Evolutionary conservation across 352 stramenopile species (phyloP).

Genomic region (Pythium apleroticum): DNA sequence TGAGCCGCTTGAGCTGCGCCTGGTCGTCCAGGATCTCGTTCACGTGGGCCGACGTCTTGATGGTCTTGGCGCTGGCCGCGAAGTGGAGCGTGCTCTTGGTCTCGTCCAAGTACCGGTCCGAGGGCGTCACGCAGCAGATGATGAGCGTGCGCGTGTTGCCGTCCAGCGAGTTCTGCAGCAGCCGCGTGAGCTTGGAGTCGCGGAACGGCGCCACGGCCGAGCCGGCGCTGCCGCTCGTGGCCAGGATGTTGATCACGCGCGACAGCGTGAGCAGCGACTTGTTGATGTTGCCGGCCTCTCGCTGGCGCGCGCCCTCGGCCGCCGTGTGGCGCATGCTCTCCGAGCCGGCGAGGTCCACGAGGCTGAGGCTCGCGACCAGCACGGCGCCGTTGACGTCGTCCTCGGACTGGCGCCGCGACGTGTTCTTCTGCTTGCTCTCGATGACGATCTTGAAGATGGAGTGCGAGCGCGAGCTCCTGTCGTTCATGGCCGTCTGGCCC

Average conservation of each 20-base stretch:
- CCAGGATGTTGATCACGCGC: slow-evolving; percentile 91
- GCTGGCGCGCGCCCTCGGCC: slow-evolving; percentile 92
- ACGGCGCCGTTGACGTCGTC: slow-evolving; percentile 82
- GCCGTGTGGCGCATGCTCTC: slow-evolving; percentile 96
- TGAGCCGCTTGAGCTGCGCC: slow-evolving; percentile 65
- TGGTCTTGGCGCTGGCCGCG: slow-evolving; percentile 90
- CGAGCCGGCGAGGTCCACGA: slow-evolving; percentile 97
- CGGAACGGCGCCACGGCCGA: slow-evolving; percentile 74
- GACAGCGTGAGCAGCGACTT: slow-evolving; percentile 95
- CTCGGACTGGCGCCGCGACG: slow-evolving; percentile 49
- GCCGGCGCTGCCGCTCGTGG: slow-evolving; percentile 27
- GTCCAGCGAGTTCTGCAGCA: slow-evolving; percentile 90
- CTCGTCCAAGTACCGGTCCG: slow-evolving; percentile 74
- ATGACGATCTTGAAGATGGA: slow-evolving; percentile 84
- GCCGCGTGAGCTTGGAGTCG: slow-evolving; percentile 90
- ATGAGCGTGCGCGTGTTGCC: slow-evolving; percentile 92
- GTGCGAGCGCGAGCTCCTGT: slow-evolving; percentile 76
- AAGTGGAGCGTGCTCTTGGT: slow-evolving; percentile 93
- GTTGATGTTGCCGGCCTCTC: slow-evolving; percentile 97
- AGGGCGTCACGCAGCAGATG: slow-evolving; percentile 79
- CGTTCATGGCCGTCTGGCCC: slow-evolving; percentile 79
- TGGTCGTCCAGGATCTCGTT: slow-evolving; percentile 94
- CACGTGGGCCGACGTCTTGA: slow-evolving; percentile 77
- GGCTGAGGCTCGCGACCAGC: slow-evolving; percentile 93
- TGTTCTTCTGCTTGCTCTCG: slow-evolving; percentile 72